Base-by-base conservation (phyloP, 176 grass and related monocot genomes). In the Aegilops sharonensis region DNA sequence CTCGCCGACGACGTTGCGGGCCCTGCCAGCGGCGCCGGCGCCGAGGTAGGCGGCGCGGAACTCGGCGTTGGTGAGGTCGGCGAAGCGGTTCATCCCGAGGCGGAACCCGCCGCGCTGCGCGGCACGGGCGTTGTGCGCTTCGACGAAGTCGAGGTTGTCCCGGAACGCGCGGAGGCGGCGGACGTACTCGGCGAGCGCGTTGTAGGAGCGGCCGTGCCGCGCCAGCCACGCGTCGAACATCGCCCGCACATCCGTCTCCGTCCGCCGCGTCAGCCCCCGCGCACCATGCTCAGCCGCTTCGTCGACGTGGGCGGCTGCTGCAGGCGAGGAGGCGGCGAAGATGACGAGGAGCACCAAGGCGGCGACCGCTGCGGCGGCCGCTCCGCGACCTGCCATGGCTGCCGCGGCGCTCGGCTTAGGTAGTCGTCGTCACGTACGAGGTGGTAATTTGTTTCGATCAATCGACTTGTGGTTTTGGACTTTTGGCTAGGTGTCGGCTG, bases 11-110 rank as follows among this genome's bases (percentile, higher is more conserved):
- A 0, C 5, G 39, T 73, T 42, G 39, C 39, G 11, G 11, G 0
- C 5, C 20, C 4, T 6, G 11, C 10, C 11, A 4, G 32, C 3
- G 5, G 5, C 11, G 39, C n/a, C 3, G 45, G 69, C 50, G 62
- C 90, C 92, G 77, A 94, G 92, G 78, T 85, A 91, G 4, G 64
- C 17, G 0, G 89, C 79, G 42, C 90, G 86, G 88, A 79, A 97
- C 83, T 97, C 94, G 27, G 89, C 92, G 80, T 87, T 94, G 79
- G 92, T 94, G 9, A 97, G 83, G 83, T 97, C 94, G 52, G 92
- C 90, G 76, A 97, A 97, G 42, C 52, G 85, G 88, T 97, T 97
- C 83, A 92, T 85, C 1, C 94, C 94, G 20, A 97, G 92, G 62
- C 66, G 81, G 90, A 80, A 97, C 37, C 75, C 34, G 82, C 39